Base-by-base conservation (phyloP, 352 stramenopile genomes). In the Phytopythium delawarense region DNA sequence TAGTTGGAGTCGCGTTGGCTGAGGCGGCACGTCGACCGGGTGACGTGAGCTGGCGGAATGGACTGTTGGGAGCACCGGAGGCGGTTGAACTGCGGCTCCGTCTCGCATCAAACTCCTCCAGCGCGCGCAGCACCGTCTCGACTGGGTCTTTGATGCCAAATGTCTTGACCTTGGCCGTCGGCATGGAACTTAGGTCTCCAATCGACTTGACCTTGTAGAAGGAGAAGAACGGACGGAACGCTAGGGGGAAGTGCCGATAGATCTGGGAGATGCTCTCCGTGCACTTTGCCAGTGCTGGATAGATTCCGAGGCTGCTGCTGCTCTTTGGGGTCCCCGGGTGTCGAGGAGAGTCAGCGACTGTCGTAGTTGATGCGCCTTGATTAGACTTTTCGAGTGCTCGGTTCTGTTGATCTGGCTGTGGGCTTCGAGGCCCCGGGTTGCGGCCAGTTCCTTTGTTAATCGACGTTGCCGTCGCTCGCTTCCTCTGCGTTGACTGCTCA, bases 121-220 rank as follows among this genome's bases (percentile, higher is more conserved):
- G 62, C 2, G 81, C 84, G 28, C 75, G 76, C 44, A 66, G 59
- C 46, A 91, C 74, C 7, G 77, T 89, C 13, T 44, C 62, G 5
- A 85, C 68, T 8, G 77, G 73, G 9, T 91, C 79, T 51, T 88
- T 88, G 7, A 91, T 65, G 2, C 74, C 80, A 40, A 93, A 81
- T 23, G 73, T 76, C 44, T 72, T 75, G 28, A 93, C 74, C 59
- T 82, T 78, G 42, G 79, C 68, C 15, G 78, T 44, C 0, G 67
- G 55, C 61, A 85, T 76, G 0, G 72, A 63, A 54, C 78, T 87
- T 56, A 91, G 58, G 64, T 93, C 77, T 25, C 84, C 80, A 32
- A 93, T 75, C 0, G 82, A 91, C 37, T 81, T 76, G 54, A 93
- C 76, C 54, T 88, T 86, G 70, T 84, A 81, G 13, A 85, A 87